Conservation (phyloP, 805 yeast genomes). For the Candida montana region DNA sequence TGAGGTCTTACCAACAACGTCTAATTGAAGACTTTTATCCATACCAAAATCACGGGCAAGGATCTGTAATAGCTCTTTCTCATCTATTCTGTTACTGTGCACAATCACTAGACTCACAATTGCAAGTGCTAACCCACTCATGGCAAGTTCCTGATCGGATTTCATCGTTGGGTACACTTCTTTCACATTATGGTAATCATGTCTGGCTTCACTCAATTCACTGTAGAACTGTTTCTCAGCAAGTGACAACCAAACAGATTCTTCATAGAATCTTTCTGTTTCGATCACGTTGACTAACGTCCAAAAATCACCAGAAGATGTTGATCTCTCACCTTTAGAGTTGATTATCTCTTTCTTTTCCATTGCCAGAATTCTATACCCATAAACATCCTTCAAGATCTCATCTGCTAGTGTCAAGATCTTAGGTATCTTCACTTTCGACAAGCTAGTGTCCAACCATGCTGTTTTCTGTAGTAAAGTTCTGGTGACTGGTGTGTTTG, state of each 20-base stretch:
- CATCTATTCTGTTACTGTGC: constrained; percentile 29
- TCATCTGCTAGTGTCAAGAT: constrained; percentile 8
- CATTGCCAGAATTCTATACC: constrained; percentile 9
- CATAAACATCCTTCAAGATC: constrained; percentile 6
- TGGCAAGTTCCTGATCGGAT: constrained; percentile 15
- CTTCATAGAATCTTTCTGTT: constrained; percentile 15
- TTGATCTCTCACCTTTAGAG: constrained; percentile 9
- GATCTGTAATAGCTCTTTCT: constrained; percentile 35
- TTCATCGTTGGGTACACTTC: constrained; percentile 13
- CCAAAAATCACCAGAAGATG: constrained; percentile 13
- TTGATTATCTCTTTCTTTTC: constrained; percentile 11
- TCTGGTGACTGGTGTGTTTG: constrained; percentile 11
- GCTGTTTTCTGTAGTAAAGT: constrained; percentile 10
- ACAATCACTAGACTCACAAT: constrained; percentile 21
- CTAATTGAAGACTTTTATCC: constrained; percentile 3
- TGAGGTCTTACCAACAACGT: constrained; percentile 12
- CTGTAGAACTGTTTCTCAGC: constrained; percentile 17
- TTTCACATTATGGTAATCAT: constrained; percentile 21
- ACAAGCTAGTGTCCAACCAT: constrained; percentile 8
- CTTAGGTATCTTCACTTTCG: constrained; percentile 4
- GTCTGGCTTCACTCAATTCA: constrained; percentile 20
- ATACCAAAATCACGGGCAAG: constrained; percentile 33
- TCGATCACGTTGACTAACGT: constrained; percentile 12
- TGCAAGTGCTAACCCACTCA: constrained; percentile 20
- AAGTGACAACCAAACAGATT: constrained; percentile 12